phyloP scores from a whole-genome alignment of 805 yeast genomes.

The Candida cerambycidarum region DNA sequence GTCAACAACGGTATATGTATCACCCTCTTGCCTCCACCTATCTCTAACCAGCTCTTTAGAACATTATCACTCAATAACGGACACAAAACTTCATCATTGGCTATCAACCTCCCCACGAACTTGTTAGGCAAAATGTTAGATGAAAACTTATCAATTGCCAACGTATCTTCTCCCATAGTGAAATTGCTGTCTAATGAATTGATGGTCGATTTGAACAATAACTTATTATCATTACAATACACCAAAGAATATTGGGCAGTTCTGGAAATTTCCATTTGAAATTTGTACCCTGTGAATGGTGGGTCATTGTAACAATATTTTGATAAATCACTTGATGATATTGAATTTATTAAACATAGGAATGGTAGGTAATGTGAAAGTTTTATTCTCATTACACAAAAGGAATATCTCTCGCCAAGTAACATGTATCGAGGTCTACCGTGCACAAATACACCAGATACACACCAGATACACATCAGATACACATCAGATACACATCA shows the following conservation, averaged over 20 bases:
- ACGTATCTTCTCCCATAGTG: conserved; percentile 7
- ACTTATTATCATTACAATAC: conserved; percentile 30
- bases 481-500: too few species aligned
- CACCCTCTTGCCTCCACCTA: conserved; percentile 16
- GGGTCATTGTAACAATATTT: conserved; percentile 12
- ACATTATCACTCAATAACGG: conserved; percentile 30
- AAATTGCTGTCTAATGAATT: conserved; percentile 5
- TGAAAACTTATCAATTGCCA: conserved; percentile 9
- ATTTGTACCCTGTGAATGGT: conserved; percentile 26
- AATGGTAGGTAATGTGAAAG: background rate
- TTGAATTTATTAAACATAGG: background rate
- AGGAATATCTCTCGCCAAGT: background rate
- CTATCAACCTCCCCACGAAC: conserved; percentile 21
- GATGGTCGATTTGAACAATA: conserved; percentile 16
- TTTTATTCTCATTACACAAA: background rate
- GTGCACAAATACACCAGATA: too few species aligned
- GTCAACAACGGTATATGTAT: conserved; percentile 30
- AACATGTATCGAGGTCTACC: too few species aligned
- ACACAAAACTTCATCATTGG: conserved; percentile 10
- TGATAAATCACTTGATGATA: conserved; percentile 10
- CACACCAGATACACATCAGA: too few species aligned
- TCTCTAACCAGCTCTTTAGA: conserved; percentile 28
- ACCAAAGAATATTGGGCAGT: conserved; percentile 14
- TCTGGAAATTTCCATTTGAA: conserved; percentile 22
- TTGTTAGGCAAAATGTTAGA: conserved; percentile 21